Evolutionary conservation across 1,139 yeast genomes (phyloP).

Genomic region (Scheffersomyces titani): DNA sequence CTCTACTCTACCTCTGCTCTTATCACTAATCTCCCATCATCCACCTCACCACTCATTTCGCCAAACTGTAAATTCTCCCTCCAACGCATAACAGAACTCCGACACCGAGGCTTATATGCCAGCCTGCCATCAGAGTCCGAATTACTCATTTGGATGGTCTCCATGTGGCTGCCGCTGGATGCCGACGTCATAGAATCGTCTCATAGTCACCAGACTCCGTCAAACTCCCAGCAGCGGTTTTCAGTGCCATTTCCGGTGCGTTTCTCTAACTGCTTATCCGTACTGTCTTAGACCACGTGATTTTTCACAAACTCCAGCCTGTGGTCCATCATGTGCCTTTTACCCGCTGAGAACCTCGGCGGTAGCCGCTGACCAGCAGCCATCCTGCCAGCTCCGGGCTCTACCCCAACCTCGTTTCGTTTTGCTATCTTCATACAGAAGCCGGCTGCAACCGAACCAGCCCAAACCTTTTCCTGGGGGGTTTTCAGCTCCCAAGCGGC

Average conservation of each 20-base stretch:
- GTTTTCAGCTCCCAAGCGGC: neutral
- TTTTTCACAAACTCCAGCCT: neutral
- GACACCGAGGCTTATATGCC: slow-evolving; percentile 16
- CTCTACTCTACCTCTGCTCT: too few species aligned
- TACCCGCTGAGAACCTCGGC: neutral
- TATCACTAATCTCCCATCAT: neutral
- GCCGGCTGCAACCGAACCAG: neutral
- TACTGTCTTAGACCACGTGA: neutral
- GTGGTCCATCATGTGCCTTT: neutral
- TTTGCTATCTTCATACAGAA: neutral
- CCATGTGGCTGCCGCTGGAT: slow-evolving; percentile 11
- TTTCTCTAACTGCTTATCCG: neutral
- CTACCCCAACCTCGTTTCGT: neutral
- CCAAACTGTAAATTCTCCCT: neutral
- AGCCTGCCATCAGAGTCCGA: neutral
- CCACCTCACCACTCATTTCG: neutral
- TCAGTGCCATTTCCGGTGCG: neutral
- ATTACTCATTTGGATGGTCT: slow-evolving; percentile 4
- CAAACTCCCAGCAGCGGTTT: neutral
- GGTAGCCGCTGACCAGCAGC: neutral
- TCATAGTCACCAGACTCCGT: neutral
- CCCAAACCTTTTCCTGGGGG: neutral
- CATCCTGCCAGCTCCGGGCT: neutral
- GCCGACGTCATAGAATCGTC: neutral
- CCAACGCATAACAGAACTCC: slow-evolving; percentile 19